Evolutionary conservation across 2,329 filamentous ascomycete species (phyloP).

Genomic region (Apiospora hydei): DNA sequence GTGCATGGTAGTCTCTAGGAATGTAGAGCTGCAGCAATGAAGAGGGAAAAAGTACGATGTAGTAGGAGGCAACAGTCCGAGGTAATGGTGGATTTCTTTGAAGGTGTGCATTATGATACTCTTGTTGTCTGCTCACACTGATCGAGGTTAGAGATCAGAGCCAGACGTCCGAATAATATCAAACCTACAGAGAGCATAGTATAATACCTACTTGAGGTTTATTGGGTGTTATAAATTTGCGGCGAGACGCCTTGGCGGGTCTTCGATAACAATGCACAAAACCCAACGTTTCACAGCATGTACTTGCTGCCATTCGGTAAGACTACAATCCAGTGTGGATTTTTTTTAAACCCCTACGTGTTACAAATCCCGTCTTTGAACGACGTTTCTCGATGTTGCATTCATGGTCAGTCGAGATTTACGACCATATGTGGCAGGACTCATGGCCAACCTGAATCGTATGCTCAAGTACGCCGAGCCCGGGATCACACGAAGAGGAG

Average conservation of each 20-base stretch:
- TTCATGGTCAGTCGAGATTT: neutral
- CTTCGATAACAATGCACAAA: neutral
- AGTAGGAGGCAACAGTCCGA: no score
- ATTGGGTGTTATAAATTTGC: neutral
- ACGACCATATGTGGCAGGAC: neutral
- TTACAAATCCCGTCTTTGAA: neutral
- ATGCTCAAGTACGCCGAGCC: constrained; percentile 5
- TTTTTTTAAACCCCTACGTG: neutral
- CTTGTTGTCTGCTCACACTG: no score
- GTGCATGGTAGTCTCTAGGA: no score
- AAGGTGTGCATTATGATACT: no score
- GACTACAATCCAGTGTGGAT: neutral
- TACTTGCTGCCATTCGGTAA: neutral
- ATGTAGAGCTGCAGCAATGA: no score
- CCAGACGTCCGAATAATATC: neutral
- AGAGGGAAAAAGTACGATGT: no score
- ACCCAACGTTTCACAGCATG: neutral
- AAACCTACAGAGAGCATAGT: neutral
- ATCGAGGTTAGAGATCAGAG: no score
- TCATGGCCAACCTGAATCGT: constrained; percentile 7
- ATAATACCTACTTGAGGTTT: neutral
- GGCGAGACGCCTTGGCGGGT: neutral
- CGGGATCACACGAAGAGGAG: neutral
- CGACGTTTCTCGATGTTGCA: neutral
- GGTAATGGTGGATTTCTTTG: no score